phyloP scores from a whole-genome alignment of 2,329 filamentous ascomycete genomes.

The Fonsecaea pugnacius region DNA sequence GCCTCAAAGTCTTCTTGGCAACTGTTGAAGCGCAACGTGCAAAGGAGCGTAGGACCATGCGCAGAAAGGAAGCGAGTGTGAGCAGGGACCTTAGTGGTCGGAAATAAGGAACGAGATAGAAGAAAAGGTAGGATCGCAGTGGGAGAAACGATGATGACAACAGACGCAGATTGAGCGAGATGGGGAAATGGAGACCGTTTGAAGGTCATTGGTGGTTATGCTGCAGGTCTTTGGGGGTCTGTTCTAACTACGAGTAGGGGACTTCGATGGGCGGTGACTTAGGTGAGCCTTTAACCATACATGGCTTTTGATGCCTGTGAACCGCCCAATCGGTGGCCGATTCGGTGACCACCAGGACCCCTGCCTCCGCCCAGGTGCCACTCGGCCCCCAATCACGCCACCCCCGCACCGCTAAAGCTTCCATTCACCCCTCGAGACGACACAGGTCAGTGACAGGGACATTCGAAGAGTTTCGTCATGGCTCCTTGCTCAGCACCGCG shows the following conservation, averaged over 20 bases:
- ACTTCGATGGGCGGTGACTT: background rate
- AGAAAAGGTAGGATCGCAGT: constrained; percentile 45
- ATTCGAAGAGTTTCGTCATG: constrained; percentile 1
- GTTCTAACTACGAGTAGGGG: too few species aligned
- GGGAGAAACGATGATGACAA: background rate
- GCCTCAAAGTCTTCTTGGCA: constrained; percentile 13
- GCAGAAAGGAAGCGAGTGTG: constrained; percentile 11
- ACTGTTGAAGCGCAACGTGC: constrained; percentile 25
- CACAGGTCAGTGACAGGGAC: background rate
- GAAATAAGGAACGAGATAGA: background rate
- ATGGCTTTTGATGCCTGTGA: background rate
- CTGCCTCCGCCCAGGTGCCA: background rate
- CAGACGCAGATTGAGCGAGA: background rate
- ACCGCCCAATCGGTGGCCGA: constrained; percentile 2
- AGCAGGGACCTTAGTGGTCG: background rate
- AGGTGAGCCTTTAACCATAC: background rate
- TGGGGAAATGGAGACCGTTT: background rate
- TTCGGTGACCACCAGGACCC: background rate
- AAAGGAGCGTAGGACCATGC: constrained; percentile 25
- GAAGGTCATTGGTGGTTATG: background rate
- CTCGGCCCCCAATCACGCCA: background rate
- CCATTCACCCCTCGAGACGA: background rate
- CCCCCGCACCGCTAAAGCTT: background rate
- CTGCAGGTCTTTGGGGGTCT: background rate
- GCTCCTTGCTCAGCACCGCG: background rate